Evolutionary conservation across 352 stramenopile species (phyloP), one percentile per base, ranked within the genome.

Genomic region (Phytopythium delawarense): DNA sequence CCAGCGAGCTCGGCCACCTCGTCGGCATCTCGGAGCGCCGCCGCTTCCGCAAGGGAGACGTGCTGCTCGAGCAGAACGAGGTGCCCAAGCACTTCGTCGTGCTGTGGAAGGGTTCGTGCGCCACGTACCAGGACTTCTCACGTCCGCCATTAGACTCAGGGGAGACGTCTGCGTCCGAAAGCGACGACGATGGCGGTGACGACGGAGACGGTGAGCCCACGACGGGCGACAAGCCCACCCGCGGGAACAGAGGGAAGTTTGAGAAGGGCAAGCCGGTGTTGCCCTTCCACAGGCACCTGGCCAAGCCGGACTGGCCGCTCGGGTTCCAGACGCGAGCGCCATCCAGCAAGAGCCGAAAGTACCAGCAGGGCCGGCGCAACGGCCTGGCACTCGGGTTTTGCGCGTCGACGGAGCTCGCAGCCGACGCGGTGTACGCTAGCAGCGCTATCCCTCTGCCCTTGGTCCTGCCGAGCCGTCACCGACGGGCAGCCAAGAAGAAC

Each of bases 11-110:
- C 13, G 81, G 81, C 20, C 79, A 90, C 44, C 63, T 90, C 52
- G 84, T 90, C n/a, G 83, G 79, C 9, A 87, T 90, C 40, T 92
- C 81, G 28, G 78, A 92, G 62, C 75, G 78, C 16, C 72, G 82
- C 23, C 78, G 81, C 4, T 90, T 88, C 52, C 79, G 77, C 49
- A 88, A 88, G 56, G 81, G 79, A 7, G 79, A 90, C 40, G 62
- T 84, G 9, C 55, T 92, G n/a, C 61, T 92, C 8, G 66, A 75
- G 28, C 83, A 92, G 56, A 86, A 86, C 32, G 75, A 89, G 4
- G 57, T 83, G 30, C 83, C 83, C 1, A 70, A 67, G 37, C 51
- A 76, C 59, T 62, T 89, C 7, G 66, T 78, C 5, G 78, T 92
- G 34, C 62, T 92, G 18, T 82, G 79, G 64, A 90, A 88, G 57